Conservation (phyloP, 345 rosid species). For the Camelina sativa region DNA sequence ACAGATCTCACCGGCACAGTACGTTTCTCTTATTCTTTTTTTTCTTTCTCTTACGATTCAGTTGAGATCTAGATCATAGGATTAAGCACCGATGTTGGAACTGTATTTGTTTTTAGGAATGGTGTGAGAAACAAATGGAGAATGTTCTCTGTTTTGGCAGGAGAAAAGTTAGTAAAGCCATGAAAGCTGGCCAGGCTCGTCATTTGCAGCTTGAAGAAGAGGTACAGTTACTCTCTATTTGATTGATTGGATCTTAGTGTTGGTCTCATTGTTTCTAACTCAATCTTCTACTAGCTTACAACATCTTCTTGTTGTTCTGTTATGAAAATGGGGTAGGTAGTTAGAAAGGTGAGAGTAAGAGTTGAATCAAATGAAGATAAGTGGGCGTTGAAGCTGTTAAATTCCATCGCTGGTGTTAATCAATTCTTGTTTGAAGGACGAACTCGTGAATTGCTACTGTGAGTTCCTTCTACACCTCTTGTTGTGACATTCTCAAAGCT, state of each 20-base stretch:
- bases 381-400: slow-evolving; percentile 74
- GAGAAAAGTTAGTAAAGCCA: slow-evolving; percentile 57
- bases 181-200: slow-evolving; percentile 77
- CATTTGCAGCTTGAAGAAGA: slow-evolving; percentile 75
- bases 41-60: neutral
- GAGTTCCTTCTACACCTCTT: slow-evolving; percentile 45
- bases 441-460: slow-evolving; percentile 87
- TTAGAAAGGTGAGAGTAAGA: slow-evolving; percentile 53
- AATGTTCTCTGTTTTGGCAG: slow-evolving; percentile 52
- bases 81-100: neutral
- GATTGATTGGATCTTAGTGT: neutral
- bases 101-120: slow-evolving; percentile 55
- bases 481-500: neutral
- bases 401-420: slow-evolving; percentile 64
- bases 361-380: slow-evolving; percentile 63
- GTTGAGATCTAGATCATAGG: neutral
- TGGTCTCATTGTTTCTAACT: slow-evolving; percentile 7
- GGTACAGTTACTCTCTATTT: slow-evolving; percentile 42
- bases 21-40: slow-evolving; percentile 10
- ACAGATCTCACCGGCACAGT: slow-evolving; percentile 76
- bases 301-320: neutral
- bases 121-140: slow-evolving; percentile 93
- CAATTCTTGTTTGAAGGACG: slow-evolving; percentile 71
- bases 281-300: neutral
- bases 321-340: slow-evolving; percentile 49